A percentile compares a stretch with the other conserved stretches of the same genome.
phyloP scores from a whole-genome alignment of 768 basidiomycete species.

The Suillus plorans region DNA sequence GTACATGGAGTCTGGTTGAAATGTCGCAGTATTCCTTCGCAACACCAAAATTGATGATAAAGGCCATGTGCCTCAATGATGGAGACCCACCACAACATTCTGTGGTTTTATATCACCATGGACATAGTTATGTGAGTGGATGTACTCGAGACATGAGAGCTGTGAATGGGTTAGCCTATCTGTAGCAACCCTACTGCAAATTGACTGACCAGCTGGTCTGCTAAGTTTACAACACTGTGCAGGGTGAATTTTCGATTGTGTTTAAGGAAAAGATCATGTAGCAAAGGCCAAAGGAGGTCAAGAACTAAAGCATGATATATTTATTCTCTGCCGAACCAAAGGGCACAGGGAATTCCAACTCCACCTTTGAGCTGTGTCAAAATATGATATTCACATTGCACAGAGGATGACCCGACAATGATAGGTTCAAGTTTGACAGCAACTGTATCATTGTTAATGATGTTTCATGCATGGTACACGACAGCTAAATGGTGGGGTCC shows the following conservation, averaged over 20 bases:
- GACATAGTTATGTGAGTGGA: too few relatives aligned
- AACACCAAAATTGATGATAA: too few relatives aligned
- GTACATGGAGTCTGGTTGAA: too few relatives aligned
- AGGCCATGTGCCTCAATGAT: too few relatives aligned
- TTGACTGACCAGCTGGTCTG: too few relatives aligned
- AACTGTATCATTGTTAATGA: background rate
- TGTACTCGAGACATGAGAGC: too few relatives aligned
- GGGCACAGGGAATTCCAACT: background rate
- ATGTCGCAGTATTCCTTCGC: too few relatives aligned
- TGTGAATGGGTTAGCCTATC: too few relatives aligned
- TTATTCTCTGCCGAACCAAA: slow-evolving; percentile 6
- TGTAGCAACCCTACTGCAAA: too few relatives aligned
- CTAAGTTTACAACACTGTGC: too few relatives aligned
- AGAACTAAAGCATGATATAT: slow-evolving; percentile 2
- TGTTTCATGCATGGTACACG: background rate
- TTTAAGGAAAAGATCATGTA: background rate
- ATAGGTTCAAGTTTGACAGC: background rate
- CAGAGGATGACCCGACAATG: background rate
- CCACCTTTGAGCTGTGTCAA: slow-evolving; percentile 1
- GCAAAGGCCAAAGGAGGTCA: slow-evolving; percentile 3
- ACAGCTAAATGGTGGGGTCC: background rate
- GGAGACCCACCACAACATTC: too few relatives aligned
- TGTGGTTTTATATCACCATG: too few relatives aligned
- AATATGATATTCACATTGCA: background rate
- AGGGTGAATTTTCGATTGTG: background rate